These are phyloP conservation scores for Eucalyptus cloeziana DNA, from an alignment of 345 rosid genomes.

Conservation along the genomic window DNA sequence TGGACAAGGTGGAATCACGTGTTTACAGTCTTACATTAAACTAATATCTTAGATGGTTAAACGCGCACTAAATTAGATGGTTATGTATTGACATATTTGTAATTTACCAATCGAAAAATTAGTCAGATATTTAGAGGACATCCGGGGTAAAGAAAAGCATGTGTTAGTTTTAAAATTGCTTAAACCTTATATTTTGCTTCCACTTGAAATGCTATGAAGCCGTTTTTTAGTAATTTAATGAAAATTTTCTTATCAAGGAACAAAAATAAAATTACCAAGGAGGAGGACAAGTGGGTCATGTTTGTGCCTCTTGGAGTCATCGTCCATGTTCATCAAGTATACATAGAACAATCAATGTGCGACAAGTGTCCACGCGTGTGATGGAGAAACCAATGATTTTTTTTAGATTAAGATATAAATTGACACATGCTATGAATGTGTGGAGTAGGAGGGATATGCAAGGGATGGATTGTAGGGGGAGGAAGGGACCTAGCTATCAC, in stretches of 20 bases:
- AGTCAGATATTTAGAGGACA: background rate
- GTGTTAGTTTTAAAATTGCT: background rate
- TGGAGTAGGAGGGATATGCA: background rate
- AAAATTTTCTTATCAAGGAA: background rate
- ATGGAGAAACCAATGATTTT: background rate
- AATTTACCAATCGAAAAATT: background rate
- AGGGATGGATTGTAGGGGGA: background rate
- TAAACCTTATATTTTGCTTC: background rate
- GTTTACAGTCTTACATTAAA: background rate
- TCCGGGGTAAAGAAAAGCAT: background rate
- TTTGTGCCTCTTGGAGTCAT: background rate
- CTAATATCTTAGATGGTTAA: background rate
- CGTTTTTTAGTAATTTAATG: background rate
- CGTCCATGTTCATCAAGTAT: background rate
- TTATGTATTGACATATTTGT: background rate
- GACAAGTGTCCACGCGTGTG: fast-evolving
- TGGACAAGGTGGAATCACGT: background rate
- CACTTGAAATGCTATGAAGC: background rate
- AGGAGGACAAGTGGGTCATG: background rate
- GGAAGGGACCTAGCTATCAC: background rate
- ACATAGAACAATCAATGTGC: background rate
- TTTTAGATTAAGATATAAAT: background rate
- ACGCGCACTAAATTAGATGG: background rate
- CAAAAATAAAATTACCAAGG: background rate
- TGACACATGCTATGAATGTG: fast-evolving